Evolutionary conservation across 208 protist genomes (phyloP), one percentile per base, ranked within the genome.

Genomic region (Acanthamoeba culbertsoni): DNA sequence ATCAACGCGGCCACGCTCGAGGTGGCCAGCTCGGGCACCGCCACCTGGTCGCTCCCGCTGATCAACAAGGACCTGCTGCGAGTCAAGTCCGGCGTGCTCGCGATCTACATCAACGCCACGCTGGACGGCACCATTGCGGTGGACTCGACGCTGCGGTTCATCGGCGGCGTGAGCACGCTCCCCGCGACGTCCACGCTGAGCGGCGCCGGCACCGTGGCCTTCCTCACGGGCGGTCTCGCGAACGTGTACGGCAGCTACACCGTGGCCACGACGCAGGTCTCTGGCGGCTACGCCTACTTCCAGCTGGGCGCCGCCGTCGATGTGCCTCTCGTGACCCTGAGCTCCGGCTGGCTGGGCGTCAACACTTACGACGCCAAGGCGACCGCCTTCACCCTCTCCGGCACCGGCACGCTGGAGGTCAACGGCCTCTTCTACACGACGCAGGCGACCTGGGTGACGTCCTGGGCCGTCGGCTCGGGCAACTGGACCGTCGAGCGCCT

Each of bases 1-100:
- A 91, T 91, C 48, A 91, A 91, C 84, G 37, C 23, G 6, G 84
- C 35, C 84, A 55, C n/a, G 48, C 53, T 90, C 26, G 82, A 71
- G 55, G 62, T 53, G 55, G n/a, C 35, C 55, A 62, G 20, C 77
- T 14, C 46, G 31, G 84, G 55, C 40, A 71, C 23, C 23, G 26
- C 45, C 20, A 59, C 28, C 18, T 91, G 48, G 53, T 37, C 84
- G 5, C 33, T 65, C 40, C 84, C 62, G 40, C 84, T 91, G 14
- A 12, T 73, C 84, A 91, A 91, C 62, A 40, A 71, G 55, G 40
- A n/a, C 37, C 42, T 53, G 26, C 42, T 91, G 35, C 55, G 48
- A 37, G 28, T 91, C 33, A 37, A 33, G 28, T 10, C 23, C 37
- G 84, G 84, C 43, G 12, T n/a, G 33, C 62, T 91, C 28, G 31